Evolutionary conservation across 2,329 filamentous ascomycete genomes (phyloP), one percentile per base, ranked within the genome.

Genomic region (Verticillium zaregamsianum): DNA sequence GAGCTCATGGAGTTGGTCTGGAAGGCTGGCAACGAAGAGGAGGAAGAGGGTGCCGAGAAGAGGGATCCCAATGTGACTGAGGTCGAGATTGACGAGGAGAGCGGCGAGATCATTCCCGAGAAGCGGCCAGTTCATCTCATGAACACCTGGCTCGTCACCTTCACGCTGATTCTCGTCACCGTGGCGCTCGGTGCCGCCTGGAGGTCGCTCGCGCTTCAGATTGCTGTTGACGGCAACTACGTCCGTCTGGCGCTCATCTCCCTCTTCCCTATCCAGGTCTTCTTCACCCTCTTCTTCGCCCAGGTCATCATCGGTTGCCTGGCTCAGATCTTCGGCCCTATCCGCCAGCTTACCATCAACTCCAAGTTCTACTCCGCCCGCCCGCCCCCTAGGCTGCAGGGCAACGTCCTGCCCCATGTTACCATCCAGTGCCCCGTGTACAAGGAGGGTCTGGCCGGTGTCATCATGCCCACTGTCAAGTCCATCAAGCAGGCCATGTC

Each of bases 391-490:
- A 80, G 90, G 57, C 74, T 93, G 32, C 83, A 84, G 61, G 77
- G 75, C 1, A 69, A 76, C 7, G 71, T 79, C 31, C 81, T 93
- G 17, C 90, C 90, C 2, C 90, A 92, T 70, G 82, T 92, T 65
- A 94, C 91, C 3, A 90, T 96, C 52, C 92, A 96, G 71, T 93
- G 91, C 73, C 92, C 92, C 5, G 90, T 96, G 0, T 96, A 95
- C 79, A 95, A 94, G 74, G 92, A 96, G 73, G 91, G 91, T 66
- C 81, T 96, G 3, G 78, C 78, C 39, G 86, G 81, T 64, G 92
- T 96, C 73, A 93, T 93, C 69, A 84, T 82, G 23, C 91, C 91
- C 8, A 94, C 91, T 0, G 85, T 93, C 68, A 87, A 86, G 69
- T 93, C 90, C 2, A 83, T 93, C 75, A 92, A 92, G 76, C 84